Base-by-base conservation (phyloP, 768 basidiomycete genomes). In the Naematelia encephala region DNA sequence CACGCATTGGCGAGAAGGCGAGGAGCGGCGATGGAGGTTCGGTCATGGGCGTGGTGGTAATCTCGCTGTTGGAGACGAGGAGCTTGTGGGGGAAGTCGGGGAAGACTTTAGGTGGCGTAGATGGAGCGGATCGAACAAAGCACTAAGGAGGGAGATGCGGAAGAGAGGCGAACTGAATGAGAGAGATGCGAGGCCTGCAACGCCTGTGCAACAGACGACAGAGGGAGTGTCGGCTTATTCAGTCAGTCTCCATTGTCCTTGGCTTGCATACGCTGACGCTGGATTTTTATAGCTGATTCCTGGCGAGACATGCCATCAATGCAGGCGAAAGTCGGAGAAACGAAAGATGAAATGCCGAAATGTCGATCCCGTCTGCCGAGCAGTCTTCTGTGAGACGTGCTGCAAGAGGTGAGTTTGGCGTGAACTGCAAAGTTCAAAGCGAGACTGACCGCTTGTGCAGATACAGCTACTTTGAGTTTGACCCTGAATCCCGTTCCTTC, bases 241-340 rank as follows among this genome's bases (percentile, higher is more conserved):
- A 8, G 69, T 70, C 29, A 67, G 67, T 60, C 23, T n/a, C n/a
- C n/a, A n/a, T n/a, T n/a, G n/a, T n/a, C 34, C 30, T 4, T 46
- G 2, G 16, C 8, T 16, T 39, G 34, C 8, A 39, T 16, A 39
- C 16, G 55, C 54, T 60, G 63, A 61, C 52, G 14, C 13, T 26
- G 14, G 5, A 39, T 29, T 34, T 42, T 49, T 45, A 21, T 16
- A 72, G 71, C 59, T 68, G n/a, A 50, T 68, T 48, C 65, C 66
- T 21, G 70, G 68, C n/a, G 60, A 62, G 23, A 13, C 70, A 12
- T 76, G 75, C 51, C 75, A 76, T 60, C 75, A 77, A 29, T 77
- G 75, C 54, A 51, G 67, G 3, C 50, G 72, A 12, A 60, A 60
- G 27, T 68, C 63, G 16, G 66, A 67, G 5, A 68, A 71, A 47